A percentile compares a stretch with the other conserved stretches of the same genome.
These are phyloP conservation scores for Blastocrithidia nonstop DNA, from an alignment of 208 protist species.

Conservation along the genomic window DNA sequence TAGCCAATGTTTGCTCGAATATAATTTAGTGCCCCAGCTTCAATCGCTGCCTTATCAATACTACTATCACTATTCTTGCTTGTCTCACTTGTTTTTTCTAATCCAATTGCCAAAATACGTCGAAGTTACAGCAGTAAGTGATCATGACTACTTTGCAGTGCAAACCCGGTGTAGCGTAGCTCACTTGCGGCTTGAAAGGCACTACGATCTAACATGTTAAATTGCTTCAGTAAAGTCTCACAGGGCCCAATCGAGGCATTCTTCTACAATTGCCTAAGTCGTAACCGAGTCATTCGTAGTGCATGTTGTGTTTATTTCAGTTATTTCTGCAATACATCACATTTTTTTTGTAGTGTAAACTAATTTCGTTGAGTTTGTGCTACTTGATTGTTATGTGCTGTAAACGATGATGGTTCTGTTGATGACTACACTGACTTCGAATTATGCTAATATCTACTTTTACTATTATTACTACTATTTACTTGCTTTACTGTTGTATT, in stretches of 20 bases:
- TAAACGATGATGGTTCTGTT: too few relatives aligned
- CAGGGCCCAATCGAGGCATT: constrained; percentile 7
- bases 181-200: constrained; percentile 31
- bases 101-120: constrained; percentile 32
- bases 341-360: neutral
- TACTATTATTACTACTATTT: too few relatives aligned
- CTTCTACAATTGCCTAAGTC: constrained; percentile 15
- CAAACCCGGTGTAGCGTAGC: constrained; percentile 58
- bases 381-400: too few relatives aligned
- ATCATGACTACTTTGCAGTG: constrained; percentile 46
- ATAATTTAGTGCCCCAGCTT: constrained; percentile 50
- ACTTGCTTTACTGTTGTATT: too few relatives aligned
- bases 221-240: constrained; percentile 14
- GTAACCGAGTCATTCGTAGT: constrained; percentile 35
- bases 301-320: constrained; percentile 15
- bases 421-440: too few relatives aligned
- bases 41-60: constrained; percentile 46
- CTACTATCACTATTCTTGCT: constrained; percentile 15
- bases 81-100: neutral
- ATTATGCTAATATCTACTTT: too few relatives aligned
- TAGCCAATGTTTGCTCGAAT: constrained; percentile 64
- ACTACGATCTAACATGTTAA: constrained; percentile 24
- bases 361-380: too few relatives aligned
- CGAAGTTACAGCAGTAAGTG: constrained; percentile 60
- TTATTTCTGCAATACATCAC: constrained; percentile 6